phyloP scores from a whole-genome alignment of 257 asterid genomes.

The Avicennia marina region DNA sequence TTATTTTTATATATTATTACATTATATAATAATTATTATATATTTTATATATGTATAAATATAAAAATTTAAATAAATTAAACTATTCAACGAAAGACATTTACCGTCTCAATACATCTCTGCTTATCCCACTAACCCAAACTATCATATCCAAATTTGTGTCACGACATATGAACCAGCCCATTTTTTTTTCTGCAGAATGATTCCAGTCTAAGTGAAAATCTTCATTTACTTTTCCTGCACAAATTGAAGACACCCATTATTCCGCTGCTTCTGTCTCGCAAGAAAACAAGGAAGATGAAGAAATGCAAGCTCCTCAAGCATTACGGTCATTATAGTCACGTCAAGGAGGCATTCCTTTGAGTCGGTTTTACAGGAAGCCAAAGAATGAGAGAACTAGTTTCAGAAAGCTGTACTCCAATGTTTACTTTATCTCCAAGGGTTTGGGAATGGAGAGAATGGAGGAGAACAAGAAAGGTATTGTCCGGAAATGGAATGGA shows the following conservation, averaged over 20 bases:
- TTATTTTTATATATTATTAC: too few species aligned
- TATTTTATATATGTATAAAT: too few species aligned
- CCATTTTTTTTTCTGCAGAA: slow-evolving; percentile 42
- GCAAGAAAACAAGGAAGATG: slow-evolving; percentile 30
- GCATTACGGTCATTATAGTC: slow-evolving; percentile 34
- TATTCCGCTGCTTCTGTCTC: slow-evolving; percentile 22
- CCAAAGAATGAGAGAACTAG: slow-evolving; percentile 22
- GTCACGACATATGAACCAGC: too few species aligned
- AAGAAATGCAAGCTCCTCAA: slow-evolving; percentile 26
- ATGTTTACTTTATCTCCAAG: slow-evolving; percentile 21
- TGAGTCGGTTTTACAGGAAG: slow-evolving; percentile 23
- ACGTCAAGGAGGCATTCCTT: slow-evolving; percentile 50
- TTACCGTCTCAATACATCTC: too few species aligned
- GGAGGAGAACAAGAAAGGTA: slow-evolving; percentile 10
- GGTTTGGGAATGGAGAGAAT: slow-evolving; percentile 30
- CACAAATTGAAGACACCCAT: slow-evolving; percentile 50
- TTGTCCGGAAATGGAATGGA: slow-evolving; percentile 20
- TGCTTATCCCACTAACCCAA: too few species aligned
- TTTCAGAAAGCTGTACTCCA: slow-evolving; percentile 30
- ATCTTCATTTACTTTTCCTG: slow-evolving; percentile 35
- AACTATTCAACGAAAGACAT: too few species aligned
- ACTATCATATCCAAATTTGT: too few species aligned
- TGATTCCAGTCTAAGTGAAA: slow-evolving; percentile 32
- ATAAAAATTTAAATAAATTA: too few species aligned
- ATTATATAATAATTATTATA: too few species aligned